These are phyloP conservation scores for Coprinopsis strossmayeri DNA, from an alignment of 768 basidiomycete genomes.

Conservation along the genomic window DNA sequence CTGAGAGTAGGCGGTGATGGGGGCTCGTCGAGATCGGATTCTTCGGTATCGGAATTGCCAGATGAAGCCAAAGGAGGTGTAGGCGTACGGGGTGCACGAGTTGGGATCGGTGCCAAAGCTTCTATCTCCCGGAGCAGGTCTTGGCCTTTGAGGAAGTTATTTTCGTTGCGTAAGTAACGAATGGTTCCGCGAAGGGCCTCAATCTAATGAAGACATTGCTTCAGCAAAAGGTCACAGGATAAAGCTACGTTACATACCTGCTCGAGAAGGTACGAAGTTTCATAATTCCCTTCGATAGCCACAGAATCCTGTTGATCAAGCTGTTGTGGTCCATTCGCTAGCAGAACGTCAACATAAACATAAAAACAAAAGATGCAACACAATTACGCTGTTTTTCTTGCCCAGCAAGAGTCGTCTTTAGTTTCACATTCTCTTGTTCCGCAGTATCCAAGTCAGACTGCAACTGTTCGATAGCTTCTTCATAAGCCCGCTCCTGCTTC, in stretches of 20 bases:
- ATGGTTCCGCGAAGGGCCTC: constrained; percentile 88
- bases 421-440: constrained; percentile 82
- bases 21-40: constrained; percentile 41
- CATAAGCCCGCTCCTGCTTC: constrained; percentile 86
- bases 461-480: constrained; percentile 90
- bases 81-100: constrained; percentile 37
- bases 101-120: constrained; percentile 58
- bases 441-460: constrained; percentile 82
- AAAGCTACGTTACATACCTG: no score
- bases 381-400: constrained; percentile 66
- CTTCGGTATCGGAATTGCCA: constrained; percentile 60
- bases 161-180: constrained; percentile 89
- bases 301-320: constrained; percentile 51
- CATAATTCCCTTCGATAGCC: constrained; percentile 72
- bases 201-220: constrained; percentile 41
- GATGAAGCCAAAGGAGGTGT: constrained; percentile 69
- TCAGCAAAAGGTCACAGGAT: no score
- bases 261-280: constrained; percentile 83
- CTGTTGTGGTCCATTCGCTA: constrained; percentile 42
- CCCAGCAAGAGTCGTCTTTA: constrained; percentile 62
- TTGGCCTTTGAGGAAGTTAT: constrained; percentile 89
- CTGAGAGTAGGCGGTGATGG: constrained; percentile 48
- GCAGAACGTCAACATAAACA: neutral
- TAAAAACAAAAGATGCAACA: neutral
- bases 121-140: constrained; percentile 83